phyloP scores from a whole-genome alignment of 345 rosid species.

The Hibiscus trionum region DNA sequence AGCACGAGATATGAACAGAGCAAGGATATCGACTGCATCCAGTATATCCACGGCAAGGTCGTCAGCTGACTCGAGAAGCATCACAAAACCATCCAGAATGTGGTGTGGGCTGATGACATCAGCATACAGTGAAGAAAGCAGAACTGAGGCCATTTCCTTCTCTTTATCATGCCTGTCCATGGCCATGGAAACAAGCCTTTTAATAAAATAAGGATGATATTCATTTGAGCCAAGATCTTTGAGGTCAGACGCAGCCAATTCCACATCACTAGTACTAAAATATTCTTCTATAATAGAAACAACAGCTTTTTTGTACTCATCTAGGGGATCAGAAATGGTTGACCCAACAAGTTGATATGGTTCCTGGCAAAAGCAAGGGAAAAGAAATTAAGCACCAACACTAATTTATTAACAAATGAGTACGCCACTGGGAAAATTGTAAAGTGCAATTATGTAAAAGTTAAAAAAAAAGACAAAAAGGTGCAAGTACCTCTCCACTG shows the following conservation, averaged over 20 bases:
- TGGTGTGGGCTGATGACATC: constrained; percentile 83
- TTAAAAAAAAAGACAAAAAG: neutral
- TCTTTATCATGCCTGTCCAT: constrained; percentile 98
- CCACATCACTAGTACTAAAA: constrained; percentile 84
- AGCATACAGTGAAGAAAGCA: constrained; percentile 85
- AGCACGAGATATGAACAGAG: constrained; percentile 86
- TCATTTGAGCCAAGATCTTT: constrained; percentile 86
- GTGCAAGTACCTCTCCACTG: constrained; percentile 80
- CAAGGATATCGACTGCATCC: constrained; percentile 88
- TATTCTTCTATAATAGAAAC: constrained; percentile 81
- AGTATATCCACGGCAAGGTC: constrained; percentile 90
- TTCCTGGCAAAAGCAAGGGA: constrained; percentile 38
- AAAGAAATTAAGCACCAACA: constrained; percentile 1
- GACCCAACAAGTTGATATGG: constrained; percentile 83
- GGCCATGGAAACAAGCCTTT: constrained; percentile 93
- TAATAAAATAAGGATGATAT: constrained; percentile 86
- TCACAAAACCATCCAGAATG: constrained; percentile 91
- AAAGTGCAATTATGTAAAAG: neutral
- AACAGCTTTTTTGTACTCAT: constrained; percentile 89
- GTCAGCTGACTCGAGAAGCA: constrained; percentile 93
- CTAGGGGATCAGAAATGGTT: constrained; percentile 78
- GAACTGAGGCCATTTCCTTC: constrained; percentile 98
- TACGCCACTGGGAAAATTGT: neutral
- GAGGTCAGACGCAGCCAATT: constrained; percentile 80
- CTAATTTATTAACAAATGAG: neutral